Base-by-base conservation (phyloP, 2,329 filamentous ascomycete species). In the Diaporthe australafricana region DNA sequence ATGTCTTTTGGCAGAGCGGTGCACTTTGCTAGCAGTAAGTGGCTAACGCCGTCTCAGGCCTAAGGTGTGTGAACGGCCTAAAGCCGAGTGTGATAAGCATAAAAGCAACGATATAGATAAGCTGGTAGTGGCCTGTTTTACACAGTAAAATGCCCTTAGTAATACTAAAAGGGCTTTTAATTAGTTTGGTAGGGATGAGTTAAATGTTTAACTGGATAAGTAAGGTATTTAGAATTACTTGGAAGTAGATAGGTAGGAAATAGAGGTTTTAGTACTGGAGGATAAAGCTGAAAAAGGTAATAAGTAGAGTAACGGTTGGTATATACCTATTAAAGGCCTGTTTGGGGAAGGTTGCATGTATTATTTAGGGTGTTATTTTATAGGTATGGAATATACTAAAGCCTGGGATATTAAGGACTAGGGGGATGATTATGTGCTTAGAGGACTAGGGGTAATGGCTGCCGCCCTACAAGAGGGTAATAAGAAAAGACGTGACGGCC, bases 11-110 rank as follows among this genome's bases (percentile, higher is more conserved):
- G n/a, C n/a, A n/a, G n/a, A n/a, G n/a, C n/a, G n/a, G n/a, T n/a
- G n/a, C n/a, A n/a, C n/a, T n/a, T n/a, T n/a, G n/a, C n/a, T n/a
- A n/a, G n/a, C n/a, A n/a, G n/a, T n/a, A n/a, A n/a, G n/a, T n/a
- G n/a, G n/a, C n/a, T n/a, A n/a, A n/a, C n/a, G n/a, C n/a, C n/a
- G n/a, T n/a, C n/a, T n/a, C n/a, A n/a, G n/a, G n/a, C n/a, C n/a
- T n/a, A n/a, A n/a, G n/a, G n/a, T n/a, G n/a, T n/a, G 80, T 79
- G 5, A 85, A 81, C 0, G 86, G 74, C 0, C 85, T 86, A 2
- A 83, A 74, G 0, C 84, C 84, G 0, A 84, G n/a, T 0, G 80
- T 79, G n/a, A 81, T 78, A 2, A 86, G 67, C 1, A 78, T 74
- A 73, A 81, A 83, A 2, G 79, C 83, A 1, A 75, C 55, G 7